Conservation (phyloP, 305 asterid genomes). For the Coffea humblotiana region DNA sequence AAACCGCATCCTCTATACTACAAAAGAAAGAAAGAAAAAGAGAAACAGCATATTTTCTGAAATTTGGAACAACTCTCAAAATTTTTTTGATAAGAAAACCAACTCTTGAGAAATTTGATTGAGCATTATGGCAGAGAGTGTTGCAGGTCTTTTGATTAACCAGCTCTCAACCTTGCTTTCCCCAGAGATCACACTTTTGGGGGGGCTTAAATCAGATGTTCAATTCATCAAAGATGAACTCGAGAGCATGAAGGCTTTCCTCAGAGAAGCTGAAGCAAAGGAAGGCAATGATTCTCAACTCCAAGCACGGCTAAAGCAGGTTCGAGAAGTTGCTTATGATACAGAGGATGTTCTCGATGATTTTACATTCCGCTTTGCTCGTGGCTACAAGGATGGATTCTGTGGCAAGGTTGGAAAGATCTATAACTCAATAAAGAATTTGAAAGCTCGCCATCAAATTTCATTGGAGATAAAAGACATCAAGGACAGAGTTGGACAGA, state of each 20-base stretch:
- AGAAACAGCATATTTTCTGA: too few relatives aligned
- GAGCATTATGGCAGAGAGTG: slow-evolving; percentile 28
- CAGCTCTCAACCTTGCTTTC: slow-evolving; percentile 26
- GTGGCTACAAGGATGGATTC: background rate
- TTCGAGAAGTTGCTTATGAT: slow-evolving; percentile 34
- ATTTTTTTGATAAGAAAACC: background rate
- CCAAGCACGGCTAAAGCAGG: slow-evolving; percentile 39
- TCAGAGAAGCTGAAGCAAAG: slow-evolving; percentile 31
- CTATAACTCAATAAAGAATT: slow-evolving; percentile 4
- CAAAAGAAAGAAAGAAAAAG: too few relatives aligned
- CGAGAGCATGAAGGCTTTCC: slow-evolving; percentile 31
- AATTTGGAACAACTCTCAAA: too few relatives aligned
- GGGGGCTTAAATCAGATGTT: slow-evolving; percentile 20
- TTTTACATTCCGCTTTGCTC: slow-evolving; percentile 17
- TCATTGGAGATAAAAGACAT: slow-evolving; percentile 22
- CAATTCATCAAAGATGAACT: slow-evolving; percentile 37
- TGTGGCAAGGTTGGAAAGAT: slow-evolving; percentile 15
- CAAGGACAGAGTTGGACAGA: slow-evolving; percentile 23
- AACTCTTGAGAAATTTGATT: background rate
- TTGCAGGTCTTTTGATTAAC: slow-evolving; percentile 23
- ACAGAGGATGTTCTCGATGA: slow-evolving; percentile 38
- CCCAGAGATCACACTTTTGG: slow-evolving; percentile 17
- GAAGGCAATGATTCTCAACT: slow-evolving; percentile 18
- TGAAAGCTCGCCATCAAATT: slow-evolving; percentile 20
- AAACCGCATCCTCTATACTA: background rate